A percentile compares a stretch with the other conserved stretches of the same genome.
Evolutionary conservation across 805 yeast species (phyloP).

Genomic region (Phaffomyces opuntiae): DNA sequence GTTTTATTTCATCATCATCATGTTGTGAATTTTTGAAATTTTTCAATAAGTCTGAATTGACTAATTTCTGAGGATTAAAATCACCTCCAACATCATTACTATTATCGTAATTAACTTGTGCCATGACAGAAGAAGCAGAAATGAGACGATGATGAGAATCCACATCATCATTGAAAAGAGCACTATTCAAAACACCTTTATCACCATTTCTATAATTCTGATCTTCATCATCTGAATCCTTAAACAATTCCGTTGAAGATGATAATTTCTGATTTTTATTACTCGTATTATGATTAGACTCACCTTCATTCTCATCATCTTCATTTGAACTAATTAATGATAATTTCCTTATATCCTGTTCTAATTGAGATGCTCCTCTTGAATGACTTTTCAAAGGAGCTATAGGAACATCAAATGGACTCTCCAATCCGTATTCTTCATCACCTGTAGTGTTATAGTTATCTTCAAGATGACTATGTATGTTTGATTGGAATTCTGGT

Average conservation of each 20-base stretch:
- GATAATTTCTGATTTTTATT: too few relatives aligned
- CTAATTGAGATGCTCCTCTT: neutral
- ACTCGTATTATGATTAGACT: too few relatives aligned
- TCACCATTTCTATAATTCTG: too few relatives aligned
- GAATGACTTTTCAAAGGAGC: conserved; percentile 2
- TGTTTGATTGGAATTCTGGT: neutral
- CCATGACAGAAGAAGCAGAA: neutral
- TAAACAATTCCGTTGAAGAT: neutral
- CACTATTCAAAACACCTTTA: too few relatives aligned
- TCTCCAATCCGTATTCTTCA: neutral
- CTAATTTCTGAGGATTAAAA: neutral
- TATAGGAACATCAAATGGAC: conserved; percentile 8
- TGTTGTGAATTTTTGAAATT: neutral
- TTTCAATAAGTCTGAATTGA: neutral
- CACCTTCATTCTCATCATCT: neutral
- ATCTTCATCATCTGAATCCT: conserved; percentile 2
- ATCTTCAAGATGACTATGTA: neutral
- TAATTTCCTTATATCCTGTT: neutral
- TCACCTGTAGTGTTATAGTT: conserved; percentile 15
- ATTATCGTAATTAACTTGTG: too few relatives aligned
- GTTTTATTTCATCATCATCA: neutral
- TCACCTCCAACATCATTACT: neutral
- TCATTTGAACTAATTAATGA: neutral
- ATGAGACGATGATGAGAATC: neutral
- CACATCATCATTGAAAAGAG: neutral